These are phyloP conservation scores for Echium plantagineum DNA, from an alignment of 257 asterid species.

Conservation along the genomic window DNA sequence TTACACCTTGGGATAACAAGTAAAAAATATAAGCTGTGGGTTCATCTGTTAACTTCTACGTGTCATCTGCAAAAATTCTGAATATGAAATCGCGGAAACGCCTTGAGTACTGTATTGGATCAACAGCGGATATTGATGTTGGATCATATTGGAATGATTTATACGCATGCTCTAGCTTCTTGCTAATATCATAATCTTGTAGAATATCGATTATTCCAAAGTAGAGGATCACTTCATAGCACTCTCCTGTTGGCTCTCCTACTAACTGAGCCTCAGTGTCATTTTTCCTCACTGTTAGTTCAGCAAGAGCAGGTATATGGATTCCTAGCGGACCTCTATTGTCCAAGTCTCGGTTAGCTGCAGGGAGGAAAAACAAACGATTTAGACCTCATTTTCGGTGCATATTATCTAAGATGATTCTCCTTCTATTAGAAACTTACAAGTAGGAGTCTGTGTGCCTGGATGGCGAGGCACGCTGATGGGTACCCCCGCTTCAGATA, in stretches of 20 bases:
- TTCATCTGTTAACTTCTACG: constrained; percentile 16
- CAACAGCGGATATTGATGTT: constrained; percentile 89
- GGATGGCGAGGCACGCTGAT: constrained; percentile 20
- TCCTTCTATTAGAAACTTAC: constrained; percentile 16
- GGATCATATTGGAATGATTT: constrained; percentile 79
- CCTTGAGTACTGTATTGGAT: constrained; percentile 71
- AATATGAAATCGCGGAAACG: constrained; percentile 73
- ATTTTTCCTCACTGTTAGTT: constrained; percentile 44
- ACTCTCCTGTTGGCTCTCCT: constrained; percentile 75
- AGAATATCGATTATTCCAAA: constrained; percentile 81
- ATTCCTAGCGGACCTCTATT: constrained; percentile 43
- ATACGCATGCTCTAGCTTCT: constrained; percentile 93
- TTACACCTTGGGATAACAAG: constrained; percentile 1
- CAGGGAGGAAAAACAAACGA: constrained; percentile 1
- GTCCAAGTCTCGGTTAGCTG: constrained; percentile 24
- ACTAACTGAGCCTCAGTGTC: constrained; percentile 43
- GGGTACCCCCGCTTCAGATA: constrained; percentile 54
- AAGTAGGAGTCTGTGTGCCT: constrained; percentile 19
- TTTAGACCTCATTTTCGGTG: too few relatives aligned
- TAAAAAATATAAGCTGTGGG: neutral
- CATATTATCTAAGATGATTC: too few relatives aligned
- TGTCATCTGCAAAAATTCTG: constrained; percentile 59
- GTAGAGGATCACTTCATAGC: constrained; percentile 62
- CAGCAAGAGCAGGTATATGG: constrained; percentile 67
- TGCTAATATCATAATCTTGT: constrained; percentile 84